These are phyloP conservation scores for Talaromyces thailandensis DNA, from an alignment of 495 filamentous ascomycete species.

Conservation along the genomic window DNA sequence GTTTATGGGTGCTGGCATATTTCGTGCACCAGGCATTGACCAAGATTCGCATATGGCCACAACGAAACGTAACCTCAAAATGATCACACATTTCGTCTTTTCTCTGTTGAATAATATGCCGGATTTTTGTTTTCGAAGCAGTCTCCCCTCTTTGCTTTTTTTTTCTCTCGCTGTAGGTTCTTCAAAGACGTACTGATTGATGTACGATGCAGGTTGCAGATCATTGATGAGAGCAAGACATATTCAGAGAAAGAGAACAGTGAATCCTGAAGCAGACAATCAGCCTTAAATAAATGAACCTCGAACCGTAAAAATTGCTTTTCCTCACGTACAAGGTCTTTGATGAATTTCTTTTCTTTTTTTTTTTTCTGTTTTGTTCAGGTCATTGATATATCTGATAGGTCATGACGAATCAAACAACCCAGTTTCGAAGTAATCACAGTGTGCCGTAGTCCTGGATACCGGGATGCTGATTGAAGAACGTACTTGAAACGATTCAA, in stretches of 20 bases:
- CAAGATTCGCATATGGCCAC: constrained; percentile 39
- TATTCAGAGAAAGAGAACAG: not conserved
- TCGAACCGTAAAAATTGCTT: not conserved
- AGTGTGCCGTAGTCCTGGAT: not conserved
- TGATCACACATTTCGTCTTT: constrained; percentile 43
- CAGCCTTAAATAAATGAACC: not conserved
- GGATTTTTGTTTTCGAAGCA: not conserved
- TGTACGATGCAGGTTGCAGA: not conserved
- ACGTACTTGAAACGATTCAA: not conserved
- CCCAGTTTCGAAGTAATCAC: not conserved
- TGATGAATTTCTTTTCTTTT: not conserved
- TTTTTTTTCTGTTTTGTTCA: not conserved
- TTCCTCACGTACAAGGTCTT: not conserved
- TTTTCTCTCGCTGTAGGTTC: not conserved
- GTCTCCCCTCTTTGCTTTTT: not conserved
- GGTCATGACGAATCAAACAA: not conserved
- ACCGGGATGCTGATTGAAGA: not conserved
- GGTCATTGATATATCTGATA: not conserved
- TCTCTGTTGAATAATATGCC: not conserved
- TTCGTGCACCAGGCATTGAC: constrained; percentile 45
- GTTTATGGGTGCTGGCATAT: constrained; percentile 12
- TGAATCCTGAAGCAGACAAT: not conserved
- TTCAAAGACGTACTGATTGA: not conserved
- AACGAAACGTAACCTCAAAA: constrained; percentile 41
- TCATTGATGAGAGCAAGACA: not conserved